These are phyloP conservation scores for Solanum neorickii DNA, from an alignment of 257 asterid genomes.

Conservation along the genomic window DNA sequence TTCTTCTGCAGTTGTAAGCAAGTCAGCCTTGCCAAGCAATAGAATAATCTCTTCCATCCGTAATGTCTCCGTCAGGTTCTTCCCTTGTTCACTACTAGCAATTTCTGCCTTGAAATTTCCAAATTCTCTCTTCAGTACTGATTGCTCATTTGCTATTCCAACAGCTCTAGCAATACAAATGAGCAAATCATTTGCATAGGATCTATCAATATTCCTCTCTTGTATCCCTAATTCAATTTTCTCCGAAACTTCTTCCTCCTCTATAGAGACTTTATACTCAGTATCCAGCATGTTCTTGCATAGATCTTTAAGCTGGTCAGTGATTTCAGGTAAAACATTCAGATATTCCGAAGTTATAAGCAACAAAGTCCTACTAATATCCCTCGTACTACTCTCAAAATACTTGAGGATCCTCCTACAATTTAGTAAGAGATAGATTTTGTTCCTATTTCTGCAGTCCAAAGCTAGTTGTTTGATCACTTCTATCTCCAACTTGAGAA, in stretches of 20 bases:
- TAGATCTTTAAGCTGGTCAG: slow-evolving; percentile 4
- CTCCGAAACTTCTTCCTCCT: slow-evolving; percentile 22
- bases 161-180: slow-evolving; percentile 11
- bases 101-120: slow-evolving; percentile 17
- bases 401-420: slow-evolving; percentile 19
- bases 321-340: slow-evolving; percentile 4
- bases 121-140: slow-evolving; percentile 14
- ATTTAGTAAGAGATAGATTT: slow-evolving; percentile 29
- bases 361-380: slow-evolving; percentile 10
- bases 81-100: slow-evolving; percentile 2
- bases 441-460: slow-evolving; percentile 19
- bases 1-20: slow-evolving; percentile 15
- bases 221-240: slow-evolving; percentile 25
- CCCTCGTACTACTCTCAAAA: slow-evolving; percentile 11
- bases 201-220: slow-evolving; percentile 27
- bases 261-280: slow-evolving; percentile 5
- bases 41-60: slow-evolving; percentile 31
- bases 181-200: slow-evolving; percentile 24
- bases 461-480: slow-evolving; percentile 11
- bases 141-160: slow-evolving; percentile 16
- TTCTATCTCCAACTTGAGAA: slow-evolving; percentile 18
- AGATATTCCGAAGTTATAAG: neutral
- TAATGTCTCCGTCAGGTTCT: slow-evolving; percentile 7
- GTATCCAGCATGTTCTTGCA: slow-evolving; percentile 22
- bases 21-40: slow-evolving; percentile 27